Percentiles rank a stretch among this genome's conserved stretches.
These are phyloP conservation scores for Rhizomucor pusillus DNA, from an alignment of 371 early-diverging fungal genomes.

Conservation along the genomic window DNA sequence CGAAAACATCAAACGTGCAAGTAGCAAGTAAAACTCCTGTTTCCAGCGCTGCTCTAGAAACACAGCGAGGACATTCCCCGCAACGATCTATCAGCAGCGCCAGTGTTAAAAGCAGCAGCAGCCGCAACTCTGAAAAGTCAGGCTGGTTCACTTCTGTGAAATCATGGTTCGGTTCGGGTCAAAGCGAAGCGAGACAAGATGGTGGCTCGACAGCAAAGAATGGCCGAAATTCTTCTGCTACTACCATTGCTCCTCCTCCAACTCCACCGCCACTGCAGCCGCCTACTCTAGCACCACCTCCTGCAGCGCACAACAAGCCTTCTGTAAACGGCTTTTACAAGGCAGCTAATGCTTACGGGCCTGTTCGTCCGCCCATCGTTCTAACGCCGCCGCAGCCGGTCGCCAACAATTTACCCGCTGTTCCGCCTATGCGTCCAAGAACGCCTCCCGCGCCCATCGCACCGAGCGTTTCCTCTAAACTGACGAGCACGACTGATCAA, in stretches of 20 bases:
- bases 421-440: not conserved
- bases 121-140: conserved; percentile 3
- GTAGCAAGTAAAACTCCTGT: not conserved
- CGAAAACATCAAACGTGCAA: not conserved
- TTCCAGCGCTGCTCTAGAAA: no score
- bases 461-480: not conserved
- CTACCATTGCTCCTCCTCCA: not conserved
- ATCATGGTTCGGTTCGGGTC: conserved; percentile 37
- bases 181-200: conserved; percentile 2
- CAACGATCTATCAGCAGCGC: not conserved
- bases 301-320: conserved; percentile 14
- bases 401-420: conserved; percentile 1
- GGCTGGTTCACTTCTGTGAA: conserved; percentile 49
- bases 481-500: not conserved
- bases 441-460: not conserved
- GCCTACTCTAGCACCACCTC: conserved; percentile 6
- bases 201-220: conserved; percentile 2
- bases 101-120: not conserved
- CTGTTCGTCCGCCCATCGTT: conserved; percentile 10
- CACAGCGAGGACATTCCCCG: not conserved
- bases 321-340: conserved; percentile 16
- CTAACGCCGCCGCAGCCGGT: conserved; percentile 11
- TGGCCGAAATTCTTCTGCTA: conserved; percentile 3
- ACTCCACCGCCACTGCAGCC: not conserved
- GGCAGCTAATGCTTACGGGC: conserved; percentile 14